phyloP scores from a whole-genome alignment of 2,329 filamentous ascomycete genomes.

The Daldinia sp. region DNA sequence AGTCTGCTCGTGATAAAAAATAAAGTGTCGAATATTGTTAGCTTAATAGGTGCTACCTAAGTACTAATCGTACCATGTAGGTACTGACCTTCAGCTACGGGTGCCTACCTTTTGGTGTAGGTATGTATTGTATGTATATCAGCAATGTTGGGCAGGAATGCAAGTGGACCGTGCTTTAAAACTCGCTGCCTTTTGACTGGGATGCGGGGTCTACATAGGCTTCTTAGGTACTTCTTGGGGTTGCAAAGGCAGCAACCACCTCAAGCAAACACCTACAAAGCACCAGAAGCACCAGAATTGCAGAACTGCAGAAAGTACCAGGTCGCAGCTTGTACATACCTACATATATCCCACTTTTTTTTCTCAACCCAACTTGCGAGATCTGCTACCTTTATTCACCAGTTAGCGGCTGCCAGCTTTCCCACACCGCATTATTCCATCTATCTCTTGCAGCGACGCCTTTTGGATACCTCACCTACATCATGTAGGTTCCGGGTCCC shows the following conservation, averaged over 20 bases:
- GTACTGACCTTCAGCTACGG: no score
- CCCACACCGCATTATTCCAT: conserved; percentile 32
- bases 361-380: conserved; percentile 21
- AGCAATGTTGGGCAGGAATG: conserved; percentile 8
- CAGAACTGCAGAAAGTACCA: neutral
- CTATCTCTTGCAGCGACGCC: conserved; percentile 26
- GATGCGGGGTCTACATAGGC: neutral
- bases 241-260: neutral
- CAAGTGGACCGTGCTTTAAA: conserved; percentile 15
- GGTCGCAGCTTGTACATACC: conserved; percentile 12
- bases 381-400: conserved; percentile 34
- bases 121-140: neutral
- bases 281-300: no score
- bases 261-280: no score
- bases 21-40: no score
- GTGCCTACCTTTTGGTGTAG: neutral
- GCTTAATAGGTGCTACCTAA: neutral
- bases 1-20: neutral
- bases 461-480: no score
- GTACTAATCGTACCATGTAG: neutral
- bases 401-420: conserved; percentile 38
- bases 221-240: neutral
- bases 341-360: conserved; percentile 32
- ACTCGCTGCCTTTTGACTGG: conserved; percentile 10
- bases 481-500: no score